Conservation (phyloP, 306 rosid genomes). For the Malus domestica region DNA sequence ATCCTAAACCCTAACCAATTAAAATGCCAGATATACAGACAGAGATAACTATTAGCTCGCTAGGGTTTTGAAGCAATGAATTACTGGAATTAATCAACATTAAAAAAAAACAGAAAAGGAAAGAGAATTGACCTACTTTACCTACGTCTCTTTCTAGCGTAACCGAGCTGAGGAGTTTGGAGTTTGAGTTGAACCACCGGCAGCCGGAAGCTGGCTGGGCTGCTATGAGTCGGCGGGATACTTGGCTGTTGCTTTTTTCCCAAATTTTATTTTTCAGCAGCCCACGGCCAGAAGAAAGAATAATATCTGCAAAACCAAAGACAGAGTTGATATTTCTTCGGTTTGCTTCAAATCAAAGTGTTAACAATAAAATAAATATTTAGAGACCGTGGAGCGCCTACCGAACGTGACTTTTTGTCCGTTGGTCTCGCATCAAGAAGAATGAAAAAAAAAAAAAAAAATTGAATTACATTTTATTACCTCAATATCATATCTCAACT, state of each 20-base stretch:
- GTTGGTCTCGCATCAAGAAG: too few species aligned
- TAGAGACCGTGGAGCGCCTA: too few species aligned
- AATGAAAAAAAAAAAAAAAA: too few species aligned
- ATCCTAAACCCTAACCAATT: background rate
- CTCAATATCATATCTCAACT: too few species aligned
- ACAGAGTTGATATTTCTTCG: background rate
- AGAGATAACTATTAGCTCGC: background rate
- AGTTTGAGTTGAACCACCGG: background rate
- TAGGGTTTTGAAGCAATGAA: background rate
- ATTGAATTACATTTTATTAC: too few species aligned
- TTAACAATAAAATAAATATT: too few species aligned
- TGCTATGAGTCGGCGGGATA: background rate
- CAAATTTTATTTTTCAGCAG: background rate
- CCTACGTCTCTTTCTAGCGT: background rate
- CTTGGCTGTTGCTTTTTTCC: background rate
- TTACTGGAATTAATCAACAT: background rate
- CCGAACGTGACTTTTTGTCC: too few species aligned
- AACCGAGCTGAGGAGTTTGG: background rate
- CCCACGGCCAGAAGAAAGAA: background rate
- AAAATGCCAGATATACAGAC: background rate
- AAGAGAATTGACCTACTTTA: background rate
- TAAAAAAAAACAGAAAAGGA: background rate
- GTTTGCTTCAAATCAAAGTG: background rate
- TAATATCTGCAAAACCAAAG: background rate
- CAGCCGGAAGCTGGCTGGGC: background rate